Evolutionary conservation across 768 basidiomycete species (phyloP).

Genomic region (Tricholoma hemisulphureum): DNA sequence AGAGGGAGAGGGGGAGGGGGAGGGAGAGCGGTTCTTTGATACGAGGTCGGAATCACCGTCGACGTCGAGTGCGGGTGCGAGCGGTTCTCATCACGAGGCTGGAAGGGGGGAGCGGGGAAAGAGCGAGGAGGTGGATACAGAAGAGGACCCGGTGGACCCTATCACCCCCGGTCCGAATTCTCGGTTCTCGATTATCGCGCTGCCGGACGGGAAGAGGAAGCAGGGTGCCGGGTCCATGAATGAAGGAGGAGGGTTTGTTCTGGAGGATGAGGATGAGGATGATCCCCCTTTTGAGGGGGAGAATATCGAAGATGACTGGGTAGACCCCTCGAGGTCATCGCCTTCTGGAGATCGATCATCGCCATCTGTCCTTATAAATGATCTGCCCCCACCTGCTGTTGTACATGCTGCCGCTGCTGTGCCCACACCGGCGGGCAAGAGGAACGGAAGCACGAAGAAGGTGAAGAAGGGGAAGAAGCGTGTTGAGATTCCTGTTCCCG

Average conservation of each 20-base stretch:
- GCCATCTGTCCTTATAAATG: constrained; percentile 9
- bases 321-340: constrained; percentile 58
- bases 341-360: constrained; percentile 14
- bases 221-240: constrained; percentile 16
- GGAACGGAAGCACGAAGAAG: constrained; percentile 21
- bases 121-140: constrained; percentile 62
- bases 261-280: constrained; percentile 49
- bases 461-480: constrained; percentile 41
- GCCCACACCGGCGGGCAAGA: constrained; percentile 14
- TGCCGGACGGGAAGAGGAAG: constrained; percentile 20
- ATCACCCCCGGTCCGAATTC: constrained; percentile 62
- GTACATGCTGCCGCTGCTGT: constrained; percentile 2
- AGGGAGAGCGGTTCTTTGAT: constrained; percentile 53
- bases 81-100: constrained; percentile 23
- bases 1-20: constrained; percentile 29
- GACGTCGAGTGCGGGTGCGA: constrained; percentile 42
- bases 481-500: constrained; percentile 42
- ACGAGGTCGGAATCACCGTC: constrained; percentile 43
- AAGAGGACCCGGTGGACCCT: constrained; percentile 70
- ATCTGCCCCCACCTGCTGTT: constrained; percentile 10
- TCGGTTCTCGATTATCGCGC: constrained; percentile 35
- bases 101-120: constrained; percentile 34
- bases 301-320: constrained; percentile 64
- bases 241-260: constrained; percentile 26
- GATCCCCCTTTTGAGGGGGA: constrained; percentile 49